Conservation (phyloP, 441 rosid species). For the Biscutella laevigata region DNA sequence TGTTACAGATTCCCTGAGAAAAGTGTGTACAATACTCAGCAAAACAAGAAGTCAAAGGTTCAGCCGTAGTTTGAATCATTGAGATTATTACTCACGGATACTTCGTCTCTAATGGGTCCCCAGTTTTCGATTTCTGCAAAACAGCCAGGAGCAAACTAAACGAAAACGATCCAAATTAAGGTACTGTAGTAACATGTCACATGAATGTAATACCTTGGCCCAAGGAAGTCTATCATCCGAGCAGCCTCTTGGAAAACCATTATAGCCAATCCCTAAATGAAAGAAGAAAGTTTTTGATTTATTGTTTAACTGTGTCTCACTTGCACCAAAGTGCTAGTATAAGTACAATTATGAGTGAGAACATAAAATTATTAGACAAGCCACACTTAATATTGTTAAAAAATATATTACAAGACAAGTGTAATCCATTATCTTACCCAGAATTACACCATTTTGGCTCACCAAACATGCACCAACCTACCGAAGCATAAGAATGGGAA, state of each 20-base stretch:
- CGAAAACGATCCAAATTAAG: conserved; percentile 1
- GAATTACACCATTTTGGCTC: conserved; percentile 74
- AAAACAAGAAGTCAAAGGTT: conserved; percentile 1
- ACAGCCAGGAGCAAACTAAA: background rate
- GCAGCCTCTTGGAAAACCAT: conserved; percentile 98
- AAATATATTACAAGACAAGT: background rate
- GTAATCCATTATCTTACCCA: conserved; percentile 38
- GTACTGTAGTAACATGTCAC: no score
- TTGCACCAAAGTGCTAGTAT: background rate
- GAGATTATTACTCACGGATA: conserved; percentile 55
- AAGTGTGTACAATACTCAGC: background rate
- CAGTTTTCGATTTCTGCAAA: conserved; percentile 65
- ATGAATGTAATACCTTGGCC: conserved; percentile 62
- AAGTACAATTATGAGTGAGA: background rate
- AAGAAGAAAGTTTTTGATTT: background rate
- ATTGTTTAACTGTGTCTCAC: background rate
- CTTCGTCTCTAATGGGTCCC: conserved; percentile 78
- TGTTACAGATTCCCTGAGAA: background rate
- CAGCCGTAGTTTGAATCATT: background rate
- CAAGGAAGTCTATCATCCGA: conserved; percentile 95
- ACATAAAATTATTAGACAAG: background rate
- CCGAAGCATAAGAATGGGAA: conserved; percentile 9
- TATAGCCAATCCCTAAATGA: conserved; percentile 82
- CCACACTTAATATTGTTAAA: background rate
- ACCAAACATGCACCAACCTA: conserved; percentile 98